A percentile compares a stretch with the other conserved stretches of the same genome.
Evolutionary conservation across 2,329 filamentous ascomycete genomes (phyloP).

Genomic region (Phaeoacremonium minimum): DNA sequence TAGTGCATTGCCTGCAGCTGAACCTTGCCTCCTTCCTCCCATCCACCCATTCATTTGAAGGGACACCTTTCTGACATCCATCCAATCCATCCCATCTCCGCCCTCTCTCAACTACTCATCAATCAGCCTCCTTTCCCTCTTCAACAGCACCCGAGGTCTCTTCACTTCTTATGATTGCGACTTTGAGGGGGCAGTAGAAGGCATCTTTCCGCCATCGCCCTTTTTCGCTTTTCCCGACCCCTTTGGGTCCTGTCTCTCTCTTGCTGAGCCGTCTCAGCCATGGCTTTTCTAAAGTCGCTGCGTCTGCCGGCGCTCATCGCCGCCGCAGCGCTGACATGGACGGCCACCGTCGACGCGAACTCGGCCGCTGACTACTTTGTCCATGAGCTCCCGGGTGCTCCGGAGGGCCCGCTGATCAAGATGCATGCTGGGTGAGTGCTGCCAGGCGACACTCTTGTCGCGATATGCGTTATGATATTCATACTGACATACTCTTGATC

Average conservation of each 20-base stretch:
- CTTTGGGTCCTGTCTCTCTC: slow-evolving; percentile 5
- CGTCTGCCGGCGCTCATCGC: slow-evolving; percentile 16
- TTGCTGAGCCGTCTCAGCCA: slow-evolving; percentile 4
- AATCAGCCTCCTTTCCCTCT: not conserved
- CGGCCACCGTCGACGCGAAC: slow-evolving; percentile 30
- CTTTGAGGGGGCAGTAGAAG: not conserved
- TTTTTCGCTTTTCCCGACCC: slow-evolving; percentile 3
- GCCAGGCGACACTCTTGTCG: slow-evolving; percentile 2
- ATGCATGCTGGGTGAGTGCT: slow-evolving; percentile 91
- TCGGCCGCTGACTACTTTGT: slow-evolving; percentile 87
- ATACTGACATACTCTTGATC: slow-evolving; percentile 8
- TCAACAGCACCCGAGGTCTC: not conserved
- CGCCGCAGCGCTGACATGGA: slow-evolving; percentile 37
- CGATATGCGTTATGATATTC: slow-evolving; percentile 8
- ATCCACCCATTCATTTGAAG: too few species aligned
- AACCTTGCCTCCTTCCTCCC: too few species aligned
- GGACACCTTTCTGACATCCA: not conserved
- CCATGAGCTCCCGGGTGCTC: slow-evolving; percentile 76
- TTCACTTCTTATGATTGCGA: not conserved
- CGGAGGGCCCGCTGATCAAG: slow-evolving; percentile 74
- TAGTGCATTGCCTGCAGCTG: too few species aligned
- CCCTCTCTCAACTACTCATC: not conserved
- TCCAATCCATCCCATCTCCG: not conserved
- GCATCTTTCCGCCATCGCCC: slow-evolving; percentile 1
- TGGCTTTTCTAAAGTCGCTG: slow-evolving; percentile 18